phyloP scores from a whole-genome alignment of 768 basidiomycete species.

The Dendrothele bispora region DNA sequence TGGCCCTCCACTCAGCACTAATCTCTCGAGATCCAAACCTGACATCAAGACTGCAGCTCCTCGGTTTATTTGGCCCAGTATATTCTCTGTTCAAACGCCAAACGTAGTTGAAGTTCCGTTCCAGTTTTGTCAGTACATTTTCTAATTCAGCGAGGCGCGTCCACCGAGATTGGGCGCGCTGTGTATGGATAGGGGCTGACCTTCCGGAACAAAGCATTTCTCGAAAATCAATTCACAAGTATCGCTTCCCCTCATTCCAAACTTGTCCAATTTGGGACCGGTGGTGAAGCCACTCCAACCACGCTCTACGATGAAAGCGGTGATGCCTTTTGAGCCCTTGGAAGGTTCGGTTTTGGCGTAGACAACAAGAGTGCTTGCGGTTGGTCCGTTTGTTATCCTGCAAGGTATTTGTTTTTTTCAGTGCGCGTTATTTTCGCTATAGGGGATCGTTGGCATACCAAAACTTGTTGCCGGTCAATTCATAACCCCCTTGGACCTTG shows the following conservation, averaged over 20 bases:
- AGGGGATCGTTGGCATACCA: constrained; percentile 55
- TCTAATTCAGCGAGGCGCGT: too few species aligned
- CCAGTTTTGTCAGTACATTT: too few species aligned
- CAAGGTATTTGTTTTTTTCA: not conserved
- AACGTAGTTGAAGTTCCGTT: too few species aligned
- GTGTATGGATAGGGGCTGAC: constrained; percentile 37
- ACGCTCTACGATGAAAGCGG: constrained; percentile 87
- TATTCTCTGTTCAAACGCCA: constrained; percentile 72
- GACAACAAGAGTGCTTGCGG: constrained; percentile 87
- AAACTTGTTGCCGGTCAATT: constrained; percentile 89
- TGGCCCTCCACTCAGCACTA: constrained; percentile 91
- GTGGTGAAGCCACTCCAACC: constrained; percentile 84
- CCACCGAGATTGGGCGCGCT: constrained; percentile 7
- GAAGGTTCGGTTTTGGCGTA: constrained; percentile 87
- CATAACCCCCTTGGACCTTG: constrained; percentile 74
- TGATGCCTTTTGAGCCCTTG: constrained; percentile 84
- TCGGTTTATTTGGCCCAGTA: constrained; percentile 76
- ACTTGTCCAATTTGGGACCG: constrained; percentile 89
- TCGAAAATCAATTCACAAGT: constrained; percentile 94
- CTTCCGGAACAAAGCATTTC: constrained; percentile 85
- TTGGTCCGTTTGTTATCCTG: constrained; percentile 95
- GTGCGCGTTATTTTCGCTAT: not conserved
- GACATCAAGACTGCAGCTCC: constrained; percentile 93
- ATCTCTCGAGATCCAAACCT: constrained; percentile 87
- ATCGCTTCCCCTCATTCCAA: constrained; percentile 95